Conservation (phyloP, 495 filamentous ascomycete species). For the Aspergillus cristatus region DNA sequence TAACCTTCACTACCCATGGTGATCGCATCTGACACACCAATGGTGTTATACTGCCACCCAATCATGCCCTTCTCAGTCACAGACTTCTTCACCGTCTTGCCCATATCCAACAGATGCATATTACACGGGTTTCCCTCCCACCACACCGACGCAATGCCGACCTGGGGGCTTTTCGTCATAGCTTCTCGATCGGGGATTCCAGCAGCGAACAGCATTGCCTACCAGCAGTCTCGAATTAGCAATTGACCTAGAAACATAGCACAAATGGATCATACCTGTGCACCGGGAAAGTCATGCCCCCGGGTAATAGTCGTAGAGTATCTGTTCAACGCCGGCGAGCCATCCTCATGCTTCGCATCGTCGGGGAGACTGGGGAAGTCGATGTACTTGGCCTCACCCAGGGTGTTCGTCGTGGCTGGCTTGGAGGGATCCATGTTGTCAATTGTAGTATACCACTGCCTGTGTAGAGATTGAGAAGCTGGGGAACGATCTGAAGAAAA, state of each 20-base stretch:
- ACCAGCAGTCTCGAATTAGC: background rate
- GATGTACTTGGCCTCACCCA: conserved; percentile 47
- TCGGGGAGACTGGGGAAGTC: conserved; percentile 51
- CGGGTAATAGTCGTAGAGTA: conserved; percentile 64
- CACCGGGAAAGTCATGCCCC: conserved; percentile 88
- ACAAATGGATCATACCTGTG: conserved; percentile 51
- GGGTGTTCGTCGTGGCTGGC: conserved; percentile 11
- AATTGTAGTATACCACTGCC: too few species aligned
- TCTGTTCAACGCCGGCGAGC: conserved; percentile 57
- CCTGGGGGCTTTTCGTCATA: conserved; percentile 87
- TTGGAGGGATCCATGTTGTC: conserved; percentile 19
- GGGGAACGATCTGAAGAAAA: background rate
- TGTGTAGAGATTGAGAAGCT: too few species aligned
- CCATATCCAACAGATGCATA: conserved; percentile 69
- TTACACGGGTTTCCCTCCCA: conserved; percentile 98
- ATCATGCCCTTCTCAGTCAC: conserved; percentile 79
- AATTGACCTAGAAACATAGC: background rate
- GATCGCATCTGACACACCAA: conserved; percentile 89
- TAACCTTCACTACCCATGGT: conserved; percentile 93
- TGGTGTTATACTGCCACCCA: conserved; percentile 88
- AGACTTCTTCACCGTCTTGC: conserved; percentile 79
- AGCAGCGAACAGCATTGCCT: conserved; percentile 95
- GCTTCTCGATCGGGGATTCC: conserved; percentile 74
- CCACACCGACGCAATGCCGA: conserved; percentile 87
- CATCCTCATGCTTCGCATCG: conserved; percentile 48